phyloP scores from a whole-genome alignment of 106 monocot genomes.

The Dendrobium catenatum region DNA sequence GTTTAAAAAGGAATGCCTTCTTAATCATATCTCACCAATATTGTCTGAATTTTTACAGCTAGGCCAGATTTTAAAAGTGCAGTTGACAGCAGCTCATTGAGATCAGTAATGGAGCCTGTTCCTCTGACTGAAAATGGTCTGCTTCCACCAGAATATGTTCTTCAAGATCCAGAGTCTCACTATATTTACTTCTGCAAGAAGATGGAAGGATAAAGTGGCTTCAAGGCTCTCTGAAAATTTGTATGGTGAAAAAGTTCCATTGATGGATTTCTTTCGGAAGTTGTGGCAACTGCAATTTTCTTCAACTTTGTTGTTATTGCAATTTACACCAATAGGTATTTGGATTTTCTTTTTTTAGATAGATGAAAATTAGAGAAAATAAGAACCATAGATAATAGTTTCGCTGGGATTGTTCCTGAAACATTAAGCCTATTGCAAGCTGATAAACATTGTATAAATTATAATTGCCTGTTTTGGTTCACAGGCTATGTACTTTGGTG shows the following conservation, averaged over 20 bases:
- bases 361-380: neutral
- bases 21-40: neutral
- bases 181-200: slow-evolving; percentile 84
- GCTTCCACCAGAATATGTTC: slow-evolving; percentile 60
- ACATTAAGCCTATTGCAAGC: neutral
- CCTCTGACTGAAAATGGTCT: slow-evolving; percentile 59
- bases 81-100: slow-evolving; percentile 25
- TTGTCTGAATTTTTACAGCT: slow-evolving; percentile 36
- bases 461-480: neutral
- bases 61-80: slow-evolving; percentile 55
- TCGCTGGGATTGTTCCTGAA: neutral
- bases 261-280: neutral
- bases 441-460: neutral
- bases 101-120: slow-evolving; percentile 58
- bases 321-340: neutral
- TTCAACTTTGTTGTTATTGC: neutral
- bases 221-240: neutral
- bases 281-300: neutral
- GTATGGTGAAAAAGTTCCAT: neutral
- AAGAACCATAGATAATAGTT: neutral
- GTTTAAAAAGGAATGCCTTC: neutral
- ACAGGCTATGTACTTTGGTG: neutral
- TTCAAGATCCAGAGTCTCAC: slow-evolving; percentile 93
- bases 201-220: slow-evolving; percentile 18
- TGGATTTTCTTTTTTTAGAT: neutral